phyloP scores from a whole-genome alignment of 768 basidiomycete species.

The Mycena galericulata region DNA sequence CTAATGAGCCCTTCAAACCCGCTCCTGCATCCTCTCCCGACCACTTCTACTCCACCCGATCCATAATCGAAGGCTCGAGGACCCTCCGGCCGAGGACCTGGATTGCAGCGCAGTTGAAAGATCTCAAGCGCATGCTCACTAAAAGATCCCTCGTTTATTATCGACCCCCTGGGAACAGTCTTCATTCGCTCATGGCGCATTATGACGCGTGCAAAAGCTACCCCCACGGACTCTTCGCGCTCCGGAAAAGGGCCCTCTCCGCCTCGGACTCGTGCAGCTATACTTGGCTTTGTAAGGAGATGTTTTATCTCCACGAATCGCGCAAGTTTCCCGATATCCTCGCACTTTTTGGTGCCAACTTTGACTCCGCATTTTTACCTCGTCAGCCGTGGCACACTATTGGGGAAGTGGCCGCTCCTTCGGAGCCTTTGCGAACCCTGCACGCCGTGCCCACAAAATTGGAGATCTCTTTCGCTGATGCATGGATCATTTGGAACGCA shows the following conservation, averaged over 20 bases:
- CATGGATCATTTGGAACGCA: conserved; percentile 35
- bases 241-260: conserved; percentile 24
- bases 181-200: conserved; percentile 29
- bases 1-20: neutral
- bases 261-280: conserved; percentile 22
- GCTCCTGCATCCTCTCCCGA: neutral
- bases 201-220: conserved; percentile 19
- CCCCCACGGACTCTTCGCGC: conserved; percentile 2
- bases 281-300: conserved; percentile 32
- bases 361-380: conserved; percentile 17
- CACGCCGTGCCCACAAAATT: conserved; percentile 23
- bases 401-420: neutral
- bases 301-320: conserved; percentile 27
- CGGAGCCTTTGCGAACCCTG: neutral
- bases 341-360: conserved; percentile 29
- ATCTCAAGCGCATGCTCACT: conserved; percentile 11
- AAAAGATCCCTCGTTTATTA: conserved; percentile 1
- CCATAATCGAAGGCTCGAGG: conserved; percentile 5
- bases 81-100: conserved; percentile 3
- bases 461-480: conserved; percentile 13
- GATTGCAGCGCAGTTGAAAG: conserved; percentile 16
- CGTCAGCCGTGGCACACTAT: neutral
- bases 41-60: conserved; percentile 11
- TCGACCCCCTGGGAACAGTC: conserved; percentile 3
- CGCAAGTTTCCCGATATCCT: conserved; percentile 21